Evolutionary conservation across 164 flowering plant species (phyloP).

Genomic region (Platanus orientalis): DNA sequence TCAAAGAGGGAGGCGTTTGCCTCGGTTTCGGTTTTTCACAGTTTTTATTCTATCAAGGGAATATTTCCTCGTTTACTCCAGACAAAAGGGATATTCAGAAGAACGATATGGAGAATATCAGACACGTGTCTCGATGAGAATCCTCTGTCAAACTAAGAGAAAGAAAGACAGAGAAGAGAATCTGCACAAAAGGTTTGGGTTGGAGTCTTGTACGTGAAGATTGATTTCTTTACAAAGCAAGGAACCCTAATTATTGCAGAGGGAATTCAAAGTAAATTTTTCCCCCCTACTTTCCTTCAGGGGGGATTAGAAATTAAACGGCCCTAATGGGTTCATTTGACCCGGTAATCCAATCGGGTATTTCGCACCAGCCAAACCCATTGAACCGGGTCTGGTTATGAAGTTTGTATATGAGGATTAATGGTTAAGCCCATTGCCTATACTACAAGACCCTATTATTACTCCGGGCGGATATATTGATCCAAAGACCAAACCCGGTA

Average conservation of each 20-base stretch:
- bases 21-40: constrained; percentile 24
- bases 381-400: no score
- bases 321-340: no score
- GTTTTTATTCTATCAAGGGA: constrained; percentile 6
- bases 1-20: constrained; percentile 1
- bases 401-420: no score
- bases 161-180: constrained; percentile 30
- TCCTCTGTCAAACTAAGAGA: constrained; percentile 16
- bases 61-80: constrained; percentile 20
- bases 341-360: no score
- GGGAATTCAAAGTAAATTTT: constrained; percentile 41
- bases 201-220: constrained; percentile 73
- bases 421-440: no score
- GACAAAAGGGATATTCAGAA: constrained; percentile 80
- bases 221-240: constrained; percentile 43
- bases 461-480: no score
- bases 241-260: constrained; percentile 42
- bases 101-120: constrained; percentile 37
- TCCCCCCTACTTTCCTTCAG: neutral
- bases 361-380: no score
- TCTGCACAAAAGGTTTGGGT: constrained; percentile 54
- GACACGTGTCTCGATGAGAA: constrained; percentile 53
- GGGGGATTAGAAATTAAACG: no score
- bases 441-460: no score
- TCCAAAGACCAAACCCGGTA: no score